phyloP scores from a whole-genome alignment of 2,329 filamentous ascomycete species.

The Aspergillus sclerotialis region DNA sequence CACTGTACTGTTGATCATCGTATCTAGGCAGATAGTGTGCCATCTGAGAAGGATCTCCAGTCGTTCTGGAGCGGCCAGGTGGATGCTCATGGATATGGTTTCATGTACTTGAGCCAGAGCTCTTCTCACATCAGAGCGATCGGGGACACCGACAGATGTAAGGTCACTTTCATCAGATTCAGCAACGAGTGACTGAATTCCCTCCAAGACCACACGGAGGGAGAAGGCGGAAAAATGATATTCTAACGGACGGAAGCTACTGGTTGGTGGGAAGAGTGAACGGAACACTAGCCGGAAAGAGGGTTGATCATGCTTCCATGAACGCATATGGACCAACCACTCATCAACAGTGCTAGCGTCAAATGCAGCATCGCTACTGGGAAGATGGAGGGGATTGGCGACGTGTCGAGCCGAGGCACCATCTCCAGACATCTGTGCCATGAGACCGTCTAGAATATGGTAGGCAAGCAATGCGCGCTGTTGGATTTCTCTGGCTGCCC shows the following conservation, averaged over 20 bases:
- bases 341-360: constrained; percentile 34
- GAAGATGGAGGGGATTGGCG: constrained; percentile 34
- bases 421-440: constrained; percentile 39
- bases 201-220: constrained; percentile 38
- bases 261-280: constrained; percentile 30
- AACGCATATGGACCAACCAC: constrained; percentile 33
- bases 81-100: constrained; percentile 30
- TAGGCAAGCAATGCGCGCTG: constrained; percentile 39
- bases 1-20: constrained; percentile 33
- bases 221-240: constrained; percentile 35
- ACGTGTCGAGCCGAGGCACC: constrained; percentile 37
- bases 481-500: constrained; percentile 40
- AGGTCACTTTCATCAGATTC: constrained; percentile 33
- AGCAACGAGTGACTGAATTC: constrained; percentile 37
- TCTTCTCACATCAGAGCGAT: constrained; percentile 30
- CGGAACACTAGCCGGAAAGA: constrained; percentile 37
- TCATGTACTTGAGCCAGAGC: constrained; percentile 36
- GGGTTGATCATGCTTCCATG: constrained; percentile 21
- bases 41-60: constrained; percentile 38
- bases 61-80: constrained; percentile 29
- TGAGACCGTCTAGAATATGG: constrained; percentile 39
- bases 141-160: constrained; percentile 33
- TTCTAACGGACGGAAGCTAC: constrained; percentile 21
- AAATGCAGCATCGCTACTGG: constrained; percentile 35
- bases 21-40: constrained; percentile 40